phyloP scores from a whole-genome alignment of 2,329 filamentous ascomycete species.

The Nigrospora sphaerica region DNA sequence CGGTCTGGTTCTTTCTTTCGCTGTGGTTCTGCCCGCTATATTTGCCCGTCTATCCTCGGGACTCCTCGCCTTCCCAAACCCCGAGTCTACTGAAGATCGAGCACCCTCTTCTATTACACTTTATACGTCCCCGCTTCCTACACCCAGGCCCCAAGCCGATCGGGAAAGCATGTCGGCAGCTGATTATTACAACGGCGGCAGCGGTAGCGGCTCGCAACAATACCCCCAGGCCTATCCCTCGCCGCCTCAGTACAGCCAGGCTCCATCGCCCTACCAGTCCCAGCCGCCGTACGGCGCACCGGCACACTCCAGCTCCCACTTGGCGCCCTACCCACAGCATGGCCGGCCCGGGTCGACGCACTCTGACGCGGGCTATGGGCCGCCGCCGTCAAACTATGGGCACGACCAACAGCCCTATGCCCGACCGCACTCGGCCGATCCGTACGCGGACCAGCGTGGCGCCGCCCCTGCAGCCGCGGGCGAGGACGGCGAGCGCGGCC shows the following conservation, averaged over 20 bases:
- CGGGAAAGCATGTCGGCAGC: conserved; percentile 16
- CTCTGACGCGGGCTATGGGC: conserved; percentile 13
- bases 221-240: conserved; percentile 5
- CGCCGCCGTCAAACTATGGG: conserved; percentile 7
- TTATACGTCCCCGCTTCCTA: too few relatives aligned
- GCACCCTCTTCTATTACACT: too few relatives aligned
- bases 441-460: conserved; percentile 9
- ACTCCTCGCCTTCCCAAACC: too few relatives aligned
- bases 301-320: conserved; percentile 11
- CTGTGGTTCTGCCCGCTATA: too few relatives aligned
- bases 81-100: too few relatives aligned
- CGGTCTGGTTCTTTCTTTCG: too few relatives aligned
- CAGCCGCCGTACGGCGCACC: conserved; percentile 13
- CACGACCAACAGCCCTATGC: conserved; percentile 4
- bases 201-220: conserved; percentile 5
- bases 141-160: too few relatives aligned
- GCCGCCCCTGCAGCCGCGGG: conserved; percentile 3
- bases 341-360: conserved; percentile 19
- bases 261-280: conserved; percentile 11
- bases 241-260: conserved; percentile 12
- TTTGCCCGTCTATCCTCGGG: too few relatives aligned
- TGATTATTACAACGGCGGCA: conserved; percentile 19
- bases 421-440: conserved; percentile 20
- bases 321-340: conserved; percentile 16
- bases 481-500: conserved; percentile 43